Conservation (phyloP, 371 early-diverging fungal species). For the Mortierella sp. region DNA sequence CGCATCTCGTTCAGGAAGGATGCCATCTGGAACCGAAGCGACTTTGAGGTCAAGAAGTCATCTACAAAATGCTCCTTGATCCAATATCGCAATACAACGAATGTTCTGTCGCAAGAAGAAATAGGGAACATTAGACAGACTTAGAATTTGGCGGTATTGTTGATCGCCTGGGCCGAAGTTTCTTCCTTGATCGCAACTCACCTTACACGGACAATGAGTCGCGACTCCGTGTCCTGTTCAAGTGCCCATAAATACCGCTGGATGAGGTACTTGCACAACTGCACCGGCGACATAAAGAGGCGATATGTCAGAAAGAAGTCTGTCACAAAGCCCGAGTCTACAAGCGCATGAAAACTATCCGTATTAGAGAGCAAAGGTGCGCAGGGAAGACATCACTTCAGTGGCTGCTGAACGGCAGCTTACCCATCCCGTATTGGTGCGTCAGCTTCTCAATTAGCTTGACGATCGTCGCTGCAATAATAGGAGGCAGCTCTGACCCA, state of each 20-base stretch:
- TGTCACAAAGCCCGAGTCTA: constrained; percentile 73
- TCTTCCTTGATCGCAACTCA: too few relatives aligned
- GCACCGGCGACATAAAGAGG: constrained; percentile 68
- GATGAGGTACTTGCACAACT: constrained; percentile 70
- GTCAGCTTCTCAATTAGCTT: constrained; percentile 73
- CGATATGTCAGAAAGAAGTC: constrained; percentile 81
- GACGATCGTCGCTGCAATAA: constrained; percentile 66
- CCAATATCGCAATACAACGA: constrained; percentile 76
- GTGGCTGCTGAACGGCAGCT: neutral
- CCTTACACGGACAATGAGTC: constrained; percentile 70
- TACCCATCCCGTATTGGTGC: constrained; percentile 64
- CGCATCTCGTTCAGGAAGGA: constrained; percentile 64
- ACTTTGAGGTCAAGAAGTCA: constrained; percentile 69
- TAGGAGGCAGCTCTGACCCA: constrained; percentile 18
- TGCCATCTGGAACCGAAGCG: constrained; percentile 60
- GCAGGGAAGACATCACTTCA: neutral
- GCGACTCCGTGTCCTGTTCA: constrained; percentile 61
- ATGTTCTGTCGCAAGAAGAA: constrained; percentile 59
- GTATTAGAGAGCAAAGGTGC: too few relatives aligned
- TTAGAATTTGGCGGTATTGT: too few relatives aligned
- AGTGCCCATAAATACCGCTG: constrained; percentile 73
- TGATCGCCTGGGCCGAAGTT: too few relatives aligned
- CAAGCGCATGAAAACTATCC: neutral
- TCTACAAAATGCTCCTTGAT: constrained; percentile 72
- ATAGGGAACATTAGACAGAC: too few relatives aligned